Evolutionary conservation across 305 asterid genomes (phyloP).

Genomic region (Solanum hybrid): DNA sequence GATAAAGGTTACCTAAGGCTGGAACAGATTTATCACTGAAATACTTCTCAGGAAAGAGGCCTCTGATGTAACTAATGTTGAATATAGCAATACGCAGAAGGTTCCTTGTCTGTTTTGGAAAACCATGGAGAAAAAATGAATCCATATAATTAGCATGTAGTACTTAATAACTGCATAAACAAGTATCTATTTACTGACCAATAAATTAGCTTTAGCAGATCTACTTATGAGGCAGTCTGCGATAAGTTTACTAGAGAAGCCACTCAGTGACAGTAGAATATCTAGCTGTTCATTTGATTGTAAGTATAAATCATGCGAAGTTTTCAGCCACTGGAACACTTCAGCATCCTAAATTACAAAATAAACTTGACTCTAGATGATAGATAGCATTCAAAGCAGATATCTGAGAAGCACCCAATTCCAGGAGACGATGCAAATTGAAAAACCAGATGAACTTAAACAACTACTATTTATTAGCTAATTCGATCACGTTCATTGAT

Average conservation of each 20-base stretch:
- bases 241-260: not conserved
- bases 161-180: not conserved
- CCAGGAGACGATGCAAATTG: not conserved
- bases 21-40: conserved; percentile 91
- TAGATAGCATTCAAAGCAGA: not conserved
- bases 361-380: not conserved
- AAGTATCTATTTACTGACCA: not conserved
- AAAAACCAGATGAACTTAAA: not conserved
- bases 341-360: not conserved
- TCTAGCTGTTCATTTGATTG: not conserved
- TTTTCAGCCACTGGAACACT: not conserved
- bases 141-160: not conserved
- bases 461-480: not conserved
- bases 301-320: not conserved
- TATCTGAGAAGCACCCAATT: not conserved
- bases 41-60: conserved; percentile 91
- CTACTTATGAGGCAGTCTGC: not conserved
- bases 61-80: conserved; percentile 93
- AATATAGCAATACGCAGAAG: conserved; percentile 94
- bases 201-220: not conserved
- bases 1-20: conserved; percentile 57
- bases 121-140: conserved; percentile 5
- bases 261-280: not conserved
- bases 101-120: conserved; percentile 68
- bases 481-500: not conserved